These are phyloP conservation scores for Colletotrichum spaethianum DNA, from an alignment of 2,329 filamentous ascomycete genomes.

Conservation along the genomic window DNA sequence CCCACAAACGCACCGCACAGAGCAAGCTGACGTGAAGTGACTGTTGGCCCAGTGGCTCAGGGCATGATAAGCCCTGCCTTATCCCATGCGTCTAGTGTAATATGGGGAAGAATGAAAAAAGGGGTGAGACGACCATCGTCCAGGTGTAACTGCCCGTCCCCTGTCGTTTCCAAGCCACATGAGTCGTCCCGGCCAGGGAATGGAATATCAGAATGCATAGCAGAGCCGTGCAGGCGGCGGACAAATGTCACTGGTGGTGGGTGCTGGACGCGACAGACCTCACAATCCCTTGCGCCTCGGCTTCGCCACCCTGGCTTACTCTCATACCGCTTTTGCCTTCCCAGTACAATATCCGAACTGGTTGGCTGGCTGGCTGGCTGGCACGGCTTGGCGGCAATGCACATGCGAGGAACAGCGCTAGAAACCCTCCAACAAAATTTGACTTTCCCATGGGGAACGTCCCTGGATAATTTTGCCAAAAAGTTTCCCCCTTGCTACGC, in stretches of 20 bases:
- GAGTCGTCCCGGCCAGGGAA: slow-evolving; percentile 28
- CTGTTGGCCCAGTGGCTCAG: slow-evolving; percentile 13
- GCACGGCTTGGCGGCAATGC: slow-evolving; percentile 3
- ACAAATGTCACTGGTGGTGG: neutral
- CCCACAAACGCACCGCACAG: neutral
- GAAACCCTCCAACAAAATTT: slow-evolving; percentile 17
- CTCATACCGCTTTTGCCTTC: neutral
- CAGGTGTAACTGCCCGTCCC: slow-evolving; percentile 29
- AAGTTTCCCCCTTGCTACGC: neutral
- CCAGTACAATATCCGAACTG: slow-evolving; percentile 12
- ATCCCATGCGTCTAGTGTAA: slow-evolving; percentile 35
- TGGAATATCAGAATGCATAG: neutral
- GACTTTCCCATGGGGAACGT: slow-evolving; percentile 34
- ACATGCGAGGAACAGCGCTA: slow-evolving; percentile 22
- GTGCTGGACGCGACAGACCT: slow-evolving; percentile 11
- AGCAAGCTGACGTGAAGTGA: slow-evolving; percentile 7
- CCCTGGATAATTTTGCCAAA: slow-evolving; percentile 7
- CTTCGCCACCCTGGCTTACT: slow-evolving; percentile 34
- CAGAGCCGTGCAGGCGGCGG: neutral
- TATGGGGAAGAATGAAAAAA: slow-evolving; percentile 22
- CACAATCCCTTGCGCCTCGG: slow-evolving; percentile 23
- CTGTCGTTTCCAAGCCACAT: slow-evolving; percentile 24
- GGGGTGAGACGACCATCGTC: slow-evolving; percentile 37
- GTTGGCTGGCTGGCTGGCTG: neutral
- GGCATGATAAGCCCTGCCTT: slow-evolving; percentile 24